phyloP scores from a whole-genome alignment of 345 rosid genomes.

The Pugionium cornutum region DNA sequence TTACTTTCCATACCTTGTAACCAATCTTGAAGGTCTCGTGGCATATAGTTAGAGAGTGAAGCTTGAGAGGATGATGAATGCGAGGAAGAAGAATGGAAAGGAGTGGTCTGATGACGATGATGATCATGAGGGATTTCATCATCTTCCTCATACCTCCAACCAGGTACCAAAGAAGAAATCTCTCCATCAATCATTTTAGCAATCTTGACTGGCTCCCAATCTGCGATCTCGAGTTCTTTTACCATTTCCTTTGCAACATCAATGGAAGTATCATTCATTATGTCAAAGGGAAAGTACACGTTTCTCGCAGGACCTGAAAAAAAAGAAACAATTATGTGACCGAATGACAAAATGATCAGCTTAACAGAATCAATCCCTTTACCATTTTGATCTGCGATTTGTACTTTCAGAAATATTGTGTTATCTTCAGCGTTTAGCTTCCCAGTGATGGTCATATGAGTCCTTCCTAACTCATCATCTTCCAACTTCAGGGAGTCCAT shows the following conservation, averaged over 20 bases:
- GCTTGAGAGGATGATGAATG: constrained; percentile 59
- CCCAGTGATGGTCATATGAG: constrained; percentile 68
- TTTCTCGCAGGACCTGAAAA: constrained; percentile 52
- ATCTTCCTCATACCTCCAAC: constrained; percentile 54
- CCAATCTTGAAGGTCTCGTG: constrained; percentile 45
- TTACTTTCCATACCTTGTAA: constrained; percentile 50
- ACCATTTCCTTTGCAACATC: constrained; percentile 86
- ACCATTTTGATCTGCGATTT: constrained; percentile 60
- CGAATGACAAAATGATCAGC: constrained; percentile 12
- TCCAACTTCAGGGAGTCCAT: constrained; percentile 53
- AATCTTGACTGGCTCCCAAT: constrained; percentile 72
- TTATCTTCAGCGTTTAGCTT: constrained; percentile 70
- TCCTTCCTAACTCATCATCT: constrained; percentile 45
- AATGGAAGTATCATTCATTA: constrained; percentile 59
- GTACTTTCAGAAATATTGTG: constrained; percentile 64
- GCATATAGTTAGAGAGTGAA: constrained; percentile 50
- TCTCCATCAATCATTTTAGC: constrained; percentile 71
- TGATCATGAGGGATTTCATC: constrained; percentile 35
- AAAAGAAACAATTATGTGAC: constrained; percentile 16
- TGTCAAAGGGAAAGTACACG: constrained; percentile 67
- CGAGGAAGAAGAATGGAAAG: constrained; percentile 53
- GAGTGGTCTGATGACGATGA: constrained; percentile 25
- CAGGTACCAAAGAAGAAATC: constrained; percentile 57
- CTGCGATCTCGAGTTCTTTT: constrained; percentile 65
- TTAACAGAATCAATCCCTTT: constrained; percentile 10